Evolutionary conservation across 208 protist genomes (phyloP), one percentile per base, ranked within the genome.

Genomic region (Herpetomonas tarakana): DNA sequence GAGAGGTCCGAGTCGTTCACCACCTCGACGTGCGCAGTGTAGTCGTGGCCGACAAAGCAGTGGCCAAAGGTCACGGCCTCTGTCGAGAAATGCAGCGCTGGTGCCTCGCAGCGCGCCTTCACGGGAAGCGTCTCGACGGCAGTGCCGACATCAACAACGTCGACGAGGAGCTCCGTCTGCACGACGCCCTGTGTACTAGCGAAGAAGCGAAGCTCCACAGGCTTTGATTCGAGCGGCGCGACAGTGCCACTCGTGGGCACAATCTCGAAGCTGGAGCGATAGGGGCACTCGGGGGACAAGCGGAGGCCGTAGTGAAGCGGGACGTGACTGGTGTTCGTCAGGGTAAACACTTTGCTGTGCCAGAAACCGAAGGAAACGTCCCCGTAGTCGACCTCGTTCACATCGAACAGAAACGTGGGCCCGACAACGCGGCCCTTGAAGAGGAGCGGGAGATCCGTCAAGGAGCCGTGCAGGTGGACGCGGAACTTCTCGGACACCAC

Each of bases 281-380:
- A 62, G 0, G 65, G 39, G 51, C 74, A 81, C 21, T 78, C 75
- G 35, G 89, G 70, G 1, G 91, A 78, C 21, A 97, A 65, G 49
- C 76, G 83, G 27, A 98, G 72, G 25, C 45, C 41, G 77, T 90
- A 98, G 27, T 81, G 62, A 79, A 99, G 97, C 16, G 95, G 92
- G 26, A 98, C 91, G 11, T 96, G 89, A 41, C 93, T 97, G 19
- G 96, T 98, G 78, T 99, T 99, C 60, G 71, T 45, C 51, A 99
- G 79, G 27, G 82, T 27, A 30, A 98, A 71, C 6, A 57, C 72
- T 18, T 76, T 74, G 18, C 54, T 56, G 68, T 96, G 85, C 58
- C 78, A 68, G 59, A 97, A 97, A 65, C 92, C 91, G 76, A 94
- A 97, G 12, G 94, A 92, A 12, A 98, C 92, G 54, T 90, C 92